Conservation (phyloP, 2,329 filamentous ascomycete genomes). For the Trichothecium roseum region DNA sequence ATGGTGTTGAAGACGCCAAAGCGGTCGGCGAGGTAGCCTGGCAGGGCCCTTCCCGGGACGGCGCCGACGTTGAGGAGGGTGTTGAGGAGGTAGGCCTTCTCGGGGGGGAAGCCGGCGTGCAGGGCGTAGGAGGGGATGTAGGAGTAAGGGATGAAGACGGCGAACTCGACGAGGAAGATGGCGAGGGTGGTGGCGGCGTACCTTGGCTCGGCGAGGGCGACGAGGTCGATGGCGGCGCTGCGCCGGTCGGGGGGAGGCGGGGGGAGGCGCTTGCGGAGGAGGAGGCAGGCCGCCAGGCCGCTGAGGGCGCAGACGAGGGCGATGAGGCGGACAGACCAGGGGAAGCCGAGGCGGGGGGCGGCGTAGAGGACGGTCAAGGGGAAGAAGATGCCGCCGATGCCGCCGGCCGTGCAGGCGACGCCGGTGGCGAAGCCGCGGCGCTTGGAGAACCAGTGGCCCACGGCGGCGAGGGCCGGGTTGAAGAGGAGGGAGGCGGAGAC, state of each 20-base stretch:
- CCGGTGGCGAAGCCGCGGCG: constrained; percentile 59
- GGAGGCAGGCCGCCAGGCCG: constrained; percentile 15
- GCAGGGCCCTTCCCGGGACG: constrained; percentile 53
- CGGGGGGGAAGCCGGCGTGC: constrained; percentile 36
- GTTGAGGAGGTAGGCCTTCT: constrained; percentile 56
- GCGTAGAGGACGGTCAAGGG: constrained; percentile 18
- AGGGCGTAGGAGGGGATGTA: constrained; percentile 59
- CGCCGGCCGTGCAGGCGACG: constrained; percentile 55
- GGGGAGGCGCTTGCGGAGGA: constrained; percentile 34
- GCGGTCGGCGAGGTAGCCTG: constrained; percentile 54
- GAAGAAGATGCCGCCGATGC: constrained; percentile 46
- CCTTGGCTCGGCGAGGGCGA: constrained; percentile 36
- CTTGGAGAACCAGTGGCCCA: constrained; percentile 58
- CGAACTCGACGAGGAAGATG: constrained; percentile 50
- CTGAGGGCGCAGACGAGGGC: constrained; percentile 14
- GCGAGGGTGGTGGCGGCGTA: constrained; percentile 42
- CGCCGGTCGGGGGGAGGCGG: constrained; percentile 35
- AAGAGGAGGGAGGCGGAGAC: constrained; percentile 57
- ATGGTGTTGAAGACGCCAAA: constrained; percentile 62
- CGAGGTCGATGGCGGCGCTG: constrained; percentile 35
- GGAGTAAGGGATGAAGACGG: constrained; percentile 54
- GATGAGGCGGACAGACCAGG: constrained; percentile 19
- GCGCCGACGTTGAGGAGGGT: constrained; percentile 61
- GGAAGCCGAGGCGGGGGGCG: constrained; percentile 16
- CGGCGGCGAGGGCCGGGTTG: constrained; percentile 54